Base-by-base conservation (phyloP, 164 flowering plant species). In the Aristolochia contorta region DNA sequence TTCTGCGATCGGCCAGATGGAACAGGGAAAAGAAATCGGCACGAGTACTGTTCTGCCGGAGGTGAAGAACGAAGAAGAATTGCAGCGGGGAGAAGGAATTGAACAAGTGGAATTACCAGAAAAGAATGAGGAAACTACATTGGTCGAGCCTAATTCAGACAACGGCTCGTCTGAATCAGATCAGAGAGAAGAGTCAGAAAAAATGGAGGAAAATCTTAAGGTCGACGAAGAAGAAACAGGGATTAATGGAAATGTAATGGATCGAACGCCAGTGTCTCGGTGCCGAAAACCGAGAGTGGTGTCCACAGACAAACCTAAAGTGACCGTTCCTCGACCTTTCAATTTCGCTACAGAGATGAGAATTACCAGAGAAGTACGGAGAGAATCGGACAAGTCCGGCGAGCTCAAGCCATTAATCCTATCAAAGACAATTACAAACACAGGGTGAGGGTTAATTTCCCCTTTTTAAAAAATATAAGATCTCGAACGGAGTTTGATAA, bases 301-400 rank as follows among this genome's bases (percentile, higher is more conserved):
- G 22, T 7, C 60, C 16, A 71, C 21, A 13, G 53, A 15, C 13
- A 69, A 64, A 57, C 12, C 43, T 6, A 69, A 64, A 57, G 24
- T 6, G 27, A 71, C 74, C 4, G 58, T 71, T 7, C 74, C 74
- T 56, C 67, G 52, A 37, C 68, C 74, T 23, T 67, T 71, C 59
- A 43, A 54, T 43, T 60, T 71, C 56, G 71, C 61, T 1, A 71
- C 74, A 12, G 74, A 71, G 46, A 67, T 25, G 47, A 67, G 74
- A 60, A 59, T 37, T 65, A 41, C 61, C 6, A 48, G 65, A 57
- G 65, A 67, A 46, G 56, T 65, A 45, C 64, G 49, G 1, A 27
- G 64, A 20, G 57, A 52, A 21, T 56, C 57, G 5, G 22, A 47
- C 55, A 52, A 14, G 32, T n/a, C n/a, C 24, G 12, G 43, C 9